Percentiles rank a stretch among this genome's conserved stretches.
phyloP scores from a whole-genome alignment of 2,329 filamentous ascomycete genomes.

The Pleoardoris graminearum region DNA sequence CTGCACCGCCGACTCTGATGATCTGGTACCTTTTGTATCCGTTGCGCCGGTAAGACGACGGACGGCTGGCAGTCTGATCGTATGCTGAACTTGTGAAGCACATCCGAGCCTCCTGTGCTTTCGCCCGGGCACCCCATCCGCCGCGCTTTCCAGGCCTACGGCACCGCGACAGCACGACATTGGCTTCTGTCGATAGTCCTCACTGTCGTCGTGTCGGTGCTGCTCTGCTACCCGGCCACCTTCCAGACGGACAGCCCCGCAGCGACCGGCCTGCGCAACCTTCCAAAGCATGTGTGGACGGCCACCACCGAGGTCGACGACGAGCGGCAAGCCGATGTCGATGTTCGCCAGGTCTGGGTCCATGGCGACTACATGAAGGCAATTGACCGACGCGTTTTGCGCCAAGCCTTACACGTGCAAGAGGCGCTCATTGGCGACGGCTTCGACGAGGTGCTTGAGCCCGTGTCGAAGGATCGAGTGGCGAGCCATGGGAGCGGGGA shows the following conservation, averaged over 20 bases:
- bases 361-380: slow-evolving; percentile 81
- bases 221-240: slow-evolving; percentile 73
- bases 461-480: slow-evolving; percentile 7
- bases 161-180: slow-evolving; percentile 70
- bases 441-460: slow-evolving; percentile 20
- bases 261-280: slow-evolving; percentile 69
- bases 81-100: slow-evolving; percentile 56
- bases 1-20: slow-evolving; percentile 51
- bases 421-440: slow-evolving; percentile 64
- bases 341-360: slow-evolving; percentile 81
- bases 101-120: slow-evolving; percentile 72
- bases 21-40: slow-evolving; percentile 80
- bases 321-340: slow-evolving; percentile 63
- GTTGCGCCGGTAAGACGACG: slow-evolving; percentile 67
- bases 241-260: slow-evolving; percentile 75
- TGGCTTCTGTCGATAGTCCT: slow-evolving; percentile 74
- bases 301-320: slow-evolving; percentile 67
- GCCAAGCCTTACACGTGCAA: slow-evolving; percentile 70
- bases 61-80: no score
- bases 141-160: slow-evolving; percentile 67
- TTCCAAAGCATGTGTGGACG: slow-evolving; percentile 82
- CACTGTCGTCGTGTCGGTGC: slow-evolving; percentile 70
- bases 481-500: slow-evolving; percentile 15
- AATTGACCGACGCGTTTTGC: slow-evolving; percentile 66
- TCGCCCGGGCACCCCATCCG: slow-evolving; percentile 67